A percentile compares a stretch with the other conserved stretches of the same genome.
Evolutionary conservation across 2,329 filamentous ascomycete species (phyloP).

Genomic region (Thielaviopsis ethacetica): DNA sequence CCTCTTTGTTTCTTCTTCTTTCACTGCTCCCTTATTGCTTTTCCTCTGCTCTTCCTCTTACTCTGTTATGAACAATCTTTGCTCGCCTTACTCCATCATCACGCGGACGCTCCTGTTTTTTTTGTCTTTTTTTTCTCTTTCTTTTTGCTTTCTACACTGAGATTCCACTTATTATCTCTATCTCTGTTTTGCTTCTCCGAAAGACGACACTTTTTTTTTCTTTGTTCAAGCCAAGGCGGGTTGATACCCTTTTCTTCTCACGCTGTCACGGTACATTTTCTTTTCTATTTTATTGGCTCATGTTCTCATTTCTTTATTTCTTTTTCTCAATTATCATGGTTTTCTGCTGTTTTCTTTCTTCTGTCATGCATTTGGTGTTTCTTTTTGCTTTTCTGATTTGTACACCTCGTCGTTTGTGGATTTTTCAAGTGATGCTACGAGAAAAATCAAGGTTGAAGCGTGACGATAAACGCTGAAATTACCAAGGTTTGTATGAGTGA

Average conservation of each 20-base stretch:
- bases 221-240: not conserved
- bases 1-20: conserved; percentile 12
- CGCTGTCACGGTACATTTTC: conserved; percentile 14
- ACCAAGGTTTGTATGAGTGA: too few relatives aligned
- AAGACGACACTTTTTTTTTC: conserved; percentile 3
- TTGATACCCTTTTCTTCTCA: conserved; percentile 11
- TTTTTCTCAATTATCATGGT: conserved; percentile 12
- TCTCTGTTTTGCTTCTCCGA: not conserved
- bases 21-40: conserved; percentile 1
- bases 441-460: too few relatives aligned
- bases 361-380: not conserved
- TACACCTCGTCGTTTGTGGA: too few relatives aligned
- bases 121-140: conserved; percentile 11
- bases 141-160: too few relatives aligned
- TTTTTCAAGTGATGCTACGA: too few relatives aligned
- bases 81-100: too few relatives aligned
- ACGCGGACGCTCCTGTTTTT: not conserved
- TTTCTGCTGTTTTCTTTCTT: conserved; percentile 14
- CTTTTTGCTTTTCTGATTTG: not conserved
- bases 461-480: too few relatives aligned
- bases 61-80: too few relatives aligned
- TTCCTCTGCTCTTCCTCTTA: not conserved
- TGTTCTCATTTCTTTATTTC: conserved; percentile 13
- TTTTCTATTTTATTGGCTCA: conserved; percentile 6
- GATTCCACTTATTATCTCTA: not conserved